phyloP scores from a whole-genome alignment of 352 stramenopile genomes.

The Globisporangium megalacanthum region DNA sequence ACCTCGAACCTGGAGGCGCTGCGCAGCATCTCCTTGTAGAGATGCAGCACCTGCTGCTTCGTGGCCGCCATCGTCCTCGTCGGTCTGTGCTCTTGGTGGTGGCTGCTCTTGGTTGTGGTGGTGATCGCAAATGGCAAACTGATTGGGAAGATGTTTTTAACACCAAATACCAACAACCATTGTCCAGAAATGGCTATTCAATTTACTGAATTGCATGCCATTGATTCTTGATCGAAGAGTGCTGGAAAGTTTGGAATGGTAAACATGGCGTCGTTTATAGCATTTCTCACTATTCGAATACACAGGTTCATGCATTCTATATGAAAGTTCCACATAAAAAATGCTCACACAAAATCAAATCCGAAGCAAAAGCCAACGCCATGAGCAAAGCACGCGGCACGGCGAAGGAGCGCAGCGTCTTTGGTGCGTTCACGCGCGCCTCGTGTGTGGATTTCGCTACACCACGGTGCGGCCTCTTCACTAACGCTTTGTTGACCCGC shows the following conservation, averaged over 20 bases:
- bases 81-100: neutral
- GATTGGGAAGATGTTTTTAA: neutral
- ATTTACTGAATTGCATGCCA: no score
- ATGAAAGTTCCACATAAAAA: no score
- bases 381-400: conserved; percentile 46
- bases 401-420: conserved; percentile 84
- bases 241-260: no score
- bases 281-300: no score
- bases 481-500: neutral
- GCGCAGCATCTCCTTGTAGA: conserved; percentile 59
- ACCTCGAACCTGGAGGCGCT: conserved; percentile 51
- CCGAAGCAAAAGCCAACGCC: neutral
- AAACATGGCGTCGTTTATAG: no score
- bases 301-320: no score
- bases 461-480: neutral
- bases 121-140: neutral
- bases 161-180: neutral
- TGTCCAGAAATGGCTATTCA: no score
- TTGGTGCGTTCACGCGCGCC: conserved; percentile 43
- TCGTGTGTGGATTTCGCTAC: neutral
- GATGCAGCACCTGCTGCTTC: conserved; percentile 34
- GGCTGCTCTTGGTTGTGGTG: neutral
- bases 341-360: no score
- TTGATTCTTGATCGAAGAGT: no score
- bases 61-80: conserved; percentile 20